Evolutionary conservation across 805 yeast genomes (phyloP).

Genomic region (Lipomyces orientalis): DNA sequence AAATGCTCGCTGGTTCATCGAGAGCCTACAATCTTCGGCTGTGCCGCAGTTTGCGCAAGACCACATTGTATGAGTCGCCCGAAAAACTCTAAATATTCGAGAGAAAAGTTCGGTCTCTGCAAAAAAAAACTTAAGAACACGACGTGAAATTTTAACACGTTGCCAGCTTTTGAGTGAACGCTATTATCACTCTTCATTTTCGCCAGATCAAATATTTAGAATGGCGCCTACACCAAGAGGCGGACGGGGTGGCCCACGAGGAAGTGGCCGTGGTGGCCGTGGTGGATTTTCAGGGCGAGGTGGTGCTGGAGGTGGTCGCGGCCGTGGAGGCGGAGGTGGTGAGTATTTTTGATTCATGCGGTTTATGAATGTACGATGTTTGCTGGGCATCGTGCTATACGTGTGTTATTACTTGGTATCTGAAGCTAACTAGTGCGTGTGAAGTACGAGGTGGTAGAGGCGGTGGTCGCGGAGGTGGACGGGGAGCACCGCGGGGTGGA

Average conservation of each 20-base stretch:
- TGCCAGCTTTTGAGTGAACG: not conserved
- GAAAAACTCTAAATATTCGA: not conserved
- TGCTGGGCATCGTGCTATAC: not conserved
- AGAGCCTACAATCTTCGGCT: not conserved
- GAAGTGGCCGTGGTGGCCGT: slow-evolving; percentile 49
- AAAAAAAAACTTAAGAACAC: not conserved
- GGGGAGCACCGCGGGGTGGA: slow-evolving; percentile 54
- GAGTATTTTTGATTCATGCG: slow-evolving; percentile 43
- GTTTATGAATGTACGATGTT: not conserved
- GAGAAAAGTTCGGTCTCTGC: not conserved
- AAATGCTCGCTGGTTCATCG: not conserved
- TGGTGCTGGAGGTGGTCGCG: slow-evolving; percentile 49
- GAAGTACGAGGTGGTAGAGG: slow-evolving; percentile 45
- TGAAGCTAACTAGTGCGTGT: slow-evolving; percentile 46
- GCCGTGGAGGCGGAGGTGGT: slow-evolving; percentile 57
- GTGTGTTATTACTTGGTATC: not conserved
- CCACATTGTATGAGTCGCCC: not conserved
- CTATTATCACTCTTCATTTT: not conserved
- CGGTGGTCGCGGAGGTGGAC: slow-evolving; percentile 50
- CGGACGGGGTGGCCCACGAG: slow-evolving; percentile 52
- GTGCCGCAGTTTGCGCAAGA: not conserved
- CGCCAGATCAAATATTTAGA: slow-evolving; percentile 28
- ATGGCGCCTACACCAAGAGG: slow-evolving; percentile 77
- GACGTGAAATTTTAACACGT: not conserved
- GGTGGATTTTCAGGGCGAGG: slow-evolving; percentile 58